Conservation (phyloP, 441 rosid species). For the Gossypium laxum region DNA sequence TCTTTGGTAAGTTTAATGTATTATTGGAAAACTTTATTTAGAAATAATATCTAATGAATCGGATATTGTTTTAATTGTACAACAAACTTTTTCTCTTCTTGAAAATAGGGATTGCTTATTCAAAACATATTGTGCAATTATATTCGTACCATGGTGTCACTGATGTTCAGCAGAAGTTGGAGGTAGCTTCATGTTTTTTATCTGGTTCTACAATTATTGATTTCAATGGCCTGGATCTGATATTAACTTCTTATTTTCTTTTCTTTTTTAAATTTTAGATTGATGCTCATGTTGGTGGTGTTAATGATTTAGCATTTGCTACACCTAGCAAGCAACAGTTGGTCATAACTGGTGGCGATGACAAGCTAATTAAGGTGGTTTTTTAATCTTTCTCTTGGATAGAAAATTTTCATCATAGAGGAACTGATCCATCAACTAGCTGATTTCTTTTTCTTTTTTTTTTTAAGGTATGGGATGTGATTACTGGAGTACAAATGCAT, state of each 20-base stretch:
- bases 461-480: conserved; percentile 41
- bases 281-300: conserved; percentile 53
- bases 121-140: conserved; percentile 41
- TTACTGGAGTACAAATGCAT: conserved; percentile 27
- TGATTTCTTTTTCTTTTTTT: background rate
- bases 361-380: conserved; percentile 45
- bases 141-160: conserved; percentile 33
- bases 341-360: conserved; percentile 52
- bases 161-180: conserved; percentile 27
- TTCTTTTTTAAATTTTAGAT: conserved; percentile 25
- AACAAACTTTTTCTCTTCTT: background rate
- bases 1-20: conserved; percentile 37
- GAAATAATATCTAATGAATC: background rate
- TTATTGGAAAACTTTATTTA: background rate
- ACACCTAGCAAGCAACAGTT: conserved; percentile 25
- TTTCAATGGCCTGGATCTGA: conserved; percentile 5
- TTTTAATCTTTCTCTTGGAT: background rate
- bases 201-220: background rate
- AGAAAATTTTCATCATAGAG: background rate
- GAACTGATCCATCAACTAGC: background rate
- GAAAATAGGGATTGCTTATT: conserved; percentile 43
- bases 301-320: conserved; percentile 46
- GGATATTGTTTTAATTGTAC: conserved; percentile 1
- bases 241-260: background rate
- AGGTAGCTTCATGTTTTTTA: conserved; percentile 25